Evolutionary conservation across 2,329 filamentous ascomycete species (phyloP).

Genomic region (Epichloe glyceriae): DNA sequence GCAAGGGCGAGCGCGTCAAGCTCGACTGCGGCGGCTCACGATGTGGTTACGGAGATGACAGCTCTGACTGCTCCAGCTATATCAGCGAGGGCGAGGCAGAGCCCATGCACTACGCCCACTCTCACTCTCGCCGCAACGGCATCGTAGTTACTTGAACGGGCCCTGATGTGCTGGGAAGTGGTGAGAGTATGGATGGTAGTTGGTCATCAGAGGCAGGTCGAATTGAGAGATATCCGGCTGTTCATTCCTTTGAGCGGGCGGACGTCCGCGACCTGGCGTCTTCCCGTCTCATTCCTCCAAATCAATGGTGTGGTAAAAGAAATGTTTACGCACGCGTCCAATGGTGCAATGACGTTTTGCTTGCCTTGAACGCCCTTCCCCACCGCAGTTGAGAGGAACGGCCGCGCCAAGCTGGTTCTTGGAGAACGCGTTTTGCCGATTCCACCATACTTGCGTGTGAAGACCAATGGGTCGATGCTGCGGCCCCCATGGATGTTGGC

Average conservation of each 20-base stretch:
- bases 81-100: slow-evolving; percentile 47
- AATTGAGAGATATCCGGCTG: slow-evolving; percentile 19
- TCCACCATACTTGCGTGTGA: slow-evolving; percentile 12
- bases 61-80: slow-evolving; percentile 56
- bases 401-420: slow-evolving; percentile 32
- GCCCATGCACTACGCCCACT: slow-evolving; percentile 24
- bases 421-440: slow-evolving; percentile 12
- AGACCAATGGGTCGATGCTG: slow-evolving; percentile 40
- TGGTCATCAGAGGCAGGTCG: slow-evolving; percentile 7
- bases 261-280: slow-evolving; percentile 15
- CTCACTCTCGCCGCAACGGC: slow-evolving; percentile 49
- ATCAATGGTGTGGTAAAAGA: slow-evolving; percentile 15
- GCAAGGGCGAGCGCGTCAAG: slow-evolving; percentile 84
- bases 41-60: slow-evolving; percentile 69
- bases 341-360: slow-evolving; percentile 6
- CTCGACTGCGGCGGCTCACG: slow-evolving; percentile 85
- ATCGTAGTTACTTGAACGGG: slow-evolving; percentile 39
- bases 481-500: slow-evolving; percentile 26
- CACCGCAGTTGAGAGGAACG: slow-evolving; percentile 16
- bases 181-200: neutral
- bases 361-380: slow-evolving; percentile 12
- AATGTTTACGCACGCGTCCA: neutral
- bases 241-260: slow-evolving; percentile 21
- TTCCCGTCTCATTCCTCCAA: slow-evolving; percentile 9
- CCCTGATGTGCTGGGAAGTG: neutral